These are phyloP conservation scores for Termitomyces sp. DNA, from an alignment of 768 basidiomycete species.

Conservation along the genomic window DNA sequence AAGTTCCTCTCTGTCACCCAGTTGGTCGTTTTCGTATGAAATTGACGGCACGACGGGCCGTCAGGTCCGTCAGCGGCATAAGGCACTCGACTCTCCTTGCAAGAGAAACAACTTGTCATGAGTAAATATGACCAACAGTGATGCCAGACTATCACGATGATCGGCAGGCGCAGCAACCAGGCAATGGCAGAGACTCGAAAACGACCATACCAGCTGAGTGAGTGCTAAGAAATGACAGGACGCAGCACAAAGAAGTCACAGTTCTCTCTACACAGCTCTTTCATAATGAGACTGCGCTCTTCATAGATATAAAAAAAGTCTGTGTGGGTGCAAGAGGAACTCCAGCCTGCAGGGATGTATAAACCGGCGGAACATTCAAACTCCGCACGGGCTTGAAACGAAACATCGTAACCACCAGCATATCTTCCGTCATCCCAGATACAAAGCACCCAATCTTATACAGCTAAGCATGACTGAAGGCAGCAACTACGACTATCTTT, in stretches of 20 bases:
- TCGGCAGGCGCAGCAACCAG: conserved; percentile 1
- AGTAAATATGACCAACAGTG: too few species aligned
- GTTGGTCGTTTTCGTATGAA: not conserved
- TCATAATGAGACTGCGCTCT: not conserved
- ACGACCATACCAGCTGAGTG: not conserved
- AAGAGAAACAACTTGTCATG: too few species aligned
- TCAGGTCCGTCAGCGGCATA: conserved; percentile 4
- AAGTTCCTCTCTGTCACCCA: not conserved
- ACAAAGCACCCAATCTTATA: conserved; percentile 14
- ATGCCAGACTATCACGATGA: too few species aligned
- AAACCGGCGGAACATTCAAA: conserved; percentile 17
- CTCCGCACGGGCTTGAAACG: conserved; percentile 21
- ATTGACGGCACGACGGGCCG: conserved; percentile 6
- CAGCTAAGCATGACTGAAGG: conserved; percentile 72
- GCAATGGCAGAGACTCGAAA: not conserved
- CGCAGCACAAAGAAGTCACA: not conserved
- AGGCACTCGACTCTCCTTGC: not conserved
- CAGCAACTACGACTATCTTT: conserved; percentile 97
- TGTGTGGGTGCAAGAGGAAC: not conserved
- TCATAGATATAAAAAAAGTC: not conserved
- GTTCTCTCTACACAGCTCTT: not conserved
- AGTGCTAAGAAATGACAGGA: not conserved
- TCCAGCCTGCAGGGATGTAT: not conserved
- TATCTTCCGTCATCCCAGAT: conserved; percentile 18
- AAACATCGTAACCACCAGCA: conserved; percentile 9